phyloP scores from a whole-genome alignment of 495 filamentous ascomycete genomes.

The Amniculicola lignicola region DNA sequence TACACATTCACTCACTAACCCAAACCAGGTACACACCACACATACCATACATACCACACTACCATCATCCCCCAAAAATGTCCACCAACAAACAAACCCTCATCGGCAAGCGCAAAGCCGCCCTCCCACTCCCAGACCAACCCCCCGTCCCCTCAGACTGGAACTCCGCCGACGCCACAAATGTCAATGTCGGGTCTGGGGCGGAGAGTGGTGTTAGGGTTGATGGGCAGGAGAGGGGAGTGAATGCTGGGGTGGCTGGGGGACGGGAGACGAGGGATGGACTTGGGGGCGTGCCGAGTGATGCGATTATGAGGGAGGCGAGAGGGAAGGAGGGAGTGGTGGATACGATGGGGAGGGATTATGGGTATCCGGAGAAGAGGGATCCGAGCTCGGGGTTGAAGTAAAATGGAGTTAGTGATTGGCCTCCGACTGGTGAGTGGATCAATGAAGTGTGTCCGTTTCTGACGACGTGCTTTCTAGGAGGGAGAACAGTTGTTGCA shows the following conservation, averaged over 20 bases:
- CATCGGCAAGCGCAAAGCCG: conserved; percentile 63
- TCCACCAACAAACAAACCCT: conserved; percentile 31
- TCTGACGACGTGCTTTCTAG: neutral
- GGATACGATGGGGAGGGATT: conserved; percentile 40
- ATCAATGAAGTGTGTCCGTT: neutral
- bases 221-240: conserved; percentile 32
- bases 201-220: conserved; percentile 45
- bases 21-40: too few species aligned
- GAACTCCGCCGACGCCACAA: conserved; percentile 66
- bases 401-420: too few species aligned
- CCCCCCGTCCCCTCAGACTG: conserved; percentile 72
- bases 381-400: conserved; percentile 24
- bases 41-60: too few species aligned
- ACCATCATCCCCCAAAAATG: neutral
- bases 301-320: conserved; percentile 39
- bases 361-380: conserved; percentile 40
- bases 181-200: conserved; percentile 55
- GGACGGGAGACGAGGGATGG: conserved; percentile 37
- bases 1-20: too few species aligned
- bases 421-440: too few species aligned
- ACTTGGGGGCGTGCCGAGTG: conserved; percentile 40
- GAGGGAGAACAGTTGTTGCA: neutral
- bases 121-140: conserved; percentile 75
- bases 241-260: conserved; percentile 35
- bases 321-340: conserved; percentile 36